phyloP scores from a whole-genome alignment of 176 grass and related monocot species.

The Paspalum vaginatum region DNA sequence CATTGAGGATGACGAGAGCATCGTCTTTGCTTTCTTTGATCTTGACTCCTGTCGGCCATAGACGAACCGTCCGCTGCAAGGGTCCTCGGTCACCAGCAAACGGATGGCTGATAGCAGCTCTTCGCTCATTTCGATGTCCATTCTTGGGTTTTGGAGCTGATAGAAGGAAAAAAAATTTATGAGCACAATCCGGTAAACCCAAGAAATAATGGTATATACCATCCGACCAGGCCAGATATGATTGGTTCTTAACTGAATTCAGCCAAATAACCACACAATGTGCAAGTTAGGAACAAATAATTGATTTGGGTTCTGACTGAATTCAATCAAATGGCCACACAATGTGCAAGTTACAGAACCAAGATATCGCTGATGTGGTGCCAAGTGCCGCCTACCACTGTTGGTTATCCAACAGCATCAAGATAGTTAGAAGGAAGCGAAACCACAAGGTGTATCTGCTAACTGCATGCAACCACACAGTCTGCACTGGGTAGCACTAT shows the following conservation, averaged over 20 bases:
- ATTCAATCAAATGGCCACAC: neutral
- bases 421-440: neutral
- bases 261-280: neutral
- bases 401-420: neutral
- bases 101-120: constrained; percentile 86
- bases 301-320: neutral
- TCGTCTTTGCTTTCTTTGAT: constrained; percentile 64
- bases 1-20: constrained; percentile 42
- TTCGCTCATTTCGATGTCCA: constrained; percentile 77
- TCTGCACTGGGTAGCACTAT: too few species aligned
- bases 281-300: neutral
- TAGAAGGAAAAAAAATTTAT: neutral
- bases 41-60: constrained; percentile 75
- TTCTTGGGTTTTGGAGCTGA: constrained; percentile 91
- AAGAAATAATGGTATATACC: neutral
- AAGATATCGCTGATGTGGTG: neutral
- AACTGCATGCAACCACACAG: neutral
- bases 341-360: neutral
- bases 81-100: constrained; percentile 73
- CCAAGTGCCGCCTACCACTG: neutral
- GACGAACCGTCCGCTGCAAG: constrained; percentile 77
- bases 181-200: neutral
- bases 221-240: neutral
- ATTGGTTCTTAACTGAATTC: neutral
- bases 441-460: neutral